Evolutionary conservation across 768 basidiomycete species (phyloP).

Genomic region (Boletus eberwhitei): DNA sequence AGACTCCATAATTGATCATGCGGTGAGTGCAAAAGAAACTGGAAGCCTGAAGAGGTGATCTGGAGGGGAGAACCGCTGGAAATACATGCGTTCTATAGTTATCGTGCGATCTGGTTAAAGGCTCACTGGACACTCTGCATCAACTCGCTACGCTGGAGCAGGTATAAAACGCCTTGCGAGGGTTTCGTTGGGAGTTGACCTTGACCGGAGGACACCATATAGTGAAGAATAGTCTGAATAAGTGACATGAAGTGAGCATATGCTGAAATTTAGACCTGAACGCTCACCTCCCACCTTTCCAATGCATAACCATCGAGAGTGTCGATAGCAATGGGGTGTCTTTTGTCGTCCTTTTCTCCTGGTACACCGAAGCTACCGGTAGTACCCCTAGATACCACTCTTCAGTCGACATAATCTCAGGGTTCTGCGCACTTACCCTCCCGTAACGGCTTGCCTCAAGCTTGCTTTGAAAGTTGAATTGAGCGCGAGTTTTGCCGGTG

Average conservation of each 20-base stretch:
- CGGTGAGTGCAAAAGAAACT: constrained; percentile 91
- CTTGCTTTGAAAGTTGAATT: constrained; percentile 75
- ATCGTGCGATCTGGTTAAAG: background rate
- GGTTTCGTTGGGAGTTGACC: constrained; percentile 75
- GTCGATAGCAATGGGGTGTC: constrained; percentile 50
- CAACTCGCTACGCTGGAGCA: constrained; percentile 80
- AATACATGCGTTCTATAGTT: background rate
- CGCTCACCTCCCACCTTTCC: constrained; percentile 84
- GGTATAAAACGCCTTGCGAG: constrained; percentile 76
- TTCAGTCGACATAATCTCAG: constrained; percentile 7
- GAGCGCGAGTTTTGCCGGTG: constrained; percentile 59
- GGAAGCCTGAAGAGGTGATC: constrained; percentile 94
- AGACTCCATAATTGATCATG: constrained; percentile 96
- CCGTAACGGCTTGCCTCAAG: constrained; percentile 81
- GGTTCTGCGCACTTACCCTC: constrained; percentile 58
- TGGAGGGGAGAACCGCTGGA: constrained; percentile 55
- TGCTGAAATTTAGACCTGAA: background rate
- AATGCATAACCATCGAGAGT: constrained; percentile 77
- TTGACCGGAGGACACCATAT: constrained; percentile 92
- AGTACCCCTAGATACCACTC: constrained; percentile 49
- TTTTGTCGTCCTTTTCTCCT: constrained; percentile 61
- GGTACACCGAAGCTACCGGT: constrained; percentile 85
- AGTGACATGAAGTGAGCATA: background rate
- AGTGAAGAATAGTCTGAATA: constrained; percentile 87
- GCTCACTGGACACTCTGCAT: constrained; percentile 74